Percentiles rank a stretch among this genome's conserved stretches.
Evolutionary conservation across 495 filamentous ascomycete species (phyloP).

Genomic region (Gamarada debralockiae): DNA sequence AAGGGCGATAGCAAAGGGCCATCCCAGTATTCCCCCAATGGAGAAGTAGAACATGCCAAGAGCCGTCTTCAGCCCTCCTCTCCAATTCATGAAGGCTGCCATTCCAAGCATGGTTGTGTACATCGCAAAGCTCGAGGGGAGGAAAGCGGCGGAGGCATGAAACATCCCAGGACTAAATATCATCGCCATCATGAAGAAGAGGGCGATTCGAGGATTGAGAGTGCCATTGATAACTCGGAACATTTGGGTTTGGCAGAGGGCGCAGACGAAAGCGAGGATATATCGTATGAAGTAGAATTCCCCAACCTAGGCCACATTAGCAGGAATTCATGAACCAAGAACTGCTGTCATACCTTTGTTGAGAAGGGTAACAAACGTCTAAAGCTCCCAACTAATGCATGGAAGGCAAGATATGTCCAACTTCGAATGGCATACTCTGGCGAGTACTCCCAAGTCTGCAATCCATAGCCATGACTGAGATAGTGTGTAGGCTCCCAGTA

Average conservation of each 20-base stretch:
- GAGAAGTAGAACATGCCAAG: slow-evolving; percentile 90
- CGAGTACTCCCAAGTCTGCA: slow-evolving; percentile 99
- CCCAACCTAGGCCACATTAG: slow-evolving; percentile 41
- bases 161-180: slow-evolving; percentile 87
- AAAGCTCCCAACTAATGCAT: slow-evolving; percentile 67
- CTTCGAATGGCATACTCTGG: slow-evolving; percentile 93
- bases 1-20: slow-evolving; percentile 89
- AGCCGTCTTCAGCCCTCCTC: slow-evolving; percentile 67
- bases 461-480: slow-evolving; percentile 83
- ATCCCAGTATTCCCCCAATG: slow-evolving; percentile 83
- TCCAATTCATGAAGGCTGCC: slow-evolving; percentile 84
- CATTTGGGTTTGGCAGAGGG: slow-evolving; percentile 75
- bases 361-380: slow-evolving; percentile 57
- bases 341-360: too few species aligned
- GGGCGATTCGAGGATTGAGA: slow-evolving; percentile 73
- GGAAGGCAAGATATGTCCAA: slow-evolving; percentile 89
- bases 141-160: slow-evolving; percentile 78
- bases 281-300: slow-evolving; percentile 88
- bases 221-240: slow-evolving; percentile 70
- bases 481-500: slow-evolving; percentile 99
- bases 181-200: slow-evolving; percentile 75
- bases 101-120: slow-evolving; percentile 85
- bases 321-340: slow-evolving; percentile 10
- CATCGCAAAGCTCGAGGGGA: slow-evolving; percentile 97
- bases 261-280: slow-evolving; percentile 68